Percentiles rank a stretch among this genome's conserved stretches.
These are phyloP conservation scores for Catunica adiposa DNA, from an alignment of 2,329 filamentous ascomycete species.

Conservation along the genomic window DNA sequence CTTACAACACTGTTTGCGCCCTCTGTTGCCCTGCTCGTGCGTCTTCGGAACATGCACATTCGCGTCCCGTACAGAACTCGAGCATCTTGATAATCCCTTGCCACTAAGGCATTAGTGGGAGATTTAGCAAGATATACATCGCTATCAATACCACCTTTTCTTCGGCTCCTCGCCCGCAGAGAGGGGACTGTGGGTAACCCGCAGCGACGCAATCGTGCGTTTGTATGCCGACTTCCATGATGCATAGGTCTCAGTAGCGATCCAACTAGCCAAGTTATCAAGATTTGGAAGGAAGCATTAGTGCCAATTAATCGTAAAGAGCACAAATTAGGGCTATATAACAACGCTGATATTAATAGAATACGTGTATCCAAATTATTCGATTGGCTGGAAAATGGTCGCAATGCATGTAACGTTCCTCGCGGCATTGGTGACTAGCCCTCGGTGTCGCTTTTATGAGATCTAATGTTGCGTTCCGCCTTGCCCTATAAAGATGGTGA, in stretches of 20 bases:
- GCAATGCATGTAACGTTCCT: neutral
- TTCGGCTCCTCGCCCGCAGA: too few species aligned
- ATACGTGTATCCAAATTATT: neutral
- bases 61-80: neutral
- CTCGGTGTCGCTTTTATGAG: too few species aligned
- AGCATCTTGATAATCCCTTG: neutral
- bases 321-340: neutral
- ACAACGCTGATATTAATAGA: neutral
- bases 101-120: neutral
- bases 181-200: too few species aligned
- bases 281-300: neutral
- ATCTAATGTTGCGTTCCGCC: too few species aligned
- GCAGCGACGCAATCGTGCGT: too few species aligned
- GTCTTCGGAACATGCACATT: neutral
- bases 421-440: neutral
- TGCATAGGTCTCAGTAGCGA: too few species aligned
- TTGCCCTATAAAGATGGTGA: too few species aligned
- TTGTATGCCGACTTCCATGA: too few species aligned
- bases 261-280: neutral
- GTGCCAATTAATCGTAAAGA: neutral
- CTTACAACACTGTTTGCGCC: neutral
- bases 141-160: neutral
- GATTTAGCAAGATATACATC: neutral
- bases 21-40: neutral
- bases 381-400: neutral